Conservation (phyloP, 1,284 basidiomycete species). For the Singerocomus inundabilis region DNA sequence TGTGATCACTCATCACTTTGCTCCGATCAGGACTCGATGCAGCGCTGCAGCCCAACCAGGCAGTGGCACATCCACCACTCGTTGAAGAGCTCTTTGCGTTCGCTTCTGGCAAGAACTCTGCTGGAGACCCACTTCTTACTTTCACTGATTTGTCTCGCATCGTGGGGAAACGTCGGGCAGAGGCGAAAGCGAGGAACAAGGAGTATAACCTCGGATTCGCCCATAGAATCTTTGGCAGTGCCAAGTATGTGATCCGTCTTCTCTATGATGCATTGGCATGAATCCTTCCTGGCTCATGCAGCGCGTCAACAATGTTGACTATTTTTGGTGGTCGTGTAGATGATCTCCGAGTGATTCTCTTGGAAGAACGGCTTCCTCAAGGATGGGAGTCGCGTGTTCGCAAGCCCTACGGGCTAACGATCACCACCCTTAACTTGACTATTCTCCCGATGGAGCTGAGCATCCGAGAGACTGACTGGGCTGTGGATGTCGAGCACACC, state of each 20-base stretch:
- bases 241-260: constrained; percentile 45
- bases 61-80: constrained; percentile 45
- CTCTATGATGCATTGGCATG: not conserved
- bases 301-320: constrained; percentile 56
- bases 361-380: constrained; percentile 64
- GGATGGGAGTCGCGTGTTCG: constrained; percentile 63
- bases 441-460: constrained; percentile 49
- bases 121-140: constrained; percentile 50
- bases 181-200: constrained; percentile 50
- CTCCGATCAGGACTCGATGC: constrained; percentile 55
- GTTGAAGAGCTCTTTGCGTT: constrained; percentile 55
- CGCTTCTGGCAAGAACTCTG: constrained; percentile 54
- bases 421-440: constrained; percentile 54
- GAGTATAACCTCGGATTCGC: constrained; percentile 47
- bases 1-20: not conserved
- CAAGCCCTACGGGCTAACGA: constrained; percentile 55
- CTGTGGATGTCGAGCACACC: not conserved
- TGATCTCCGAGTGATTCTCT: constrained; percentile 54
- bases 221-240: constrained; percentile 61
- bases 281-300: not conserved
- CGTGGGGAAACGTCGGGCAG: constrained; percentile 55
- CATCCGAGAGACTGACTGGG: constrained; percentile 17
- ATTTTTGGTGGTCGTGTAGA: constrained; percentile 60
- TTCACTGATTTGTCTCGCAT: constrained; percentile 54
- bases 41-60: constrained; percentile 51